phyloP scores from a whole-genome alignment of 208 protist species.

The Giardia duodenalis region DNA sequence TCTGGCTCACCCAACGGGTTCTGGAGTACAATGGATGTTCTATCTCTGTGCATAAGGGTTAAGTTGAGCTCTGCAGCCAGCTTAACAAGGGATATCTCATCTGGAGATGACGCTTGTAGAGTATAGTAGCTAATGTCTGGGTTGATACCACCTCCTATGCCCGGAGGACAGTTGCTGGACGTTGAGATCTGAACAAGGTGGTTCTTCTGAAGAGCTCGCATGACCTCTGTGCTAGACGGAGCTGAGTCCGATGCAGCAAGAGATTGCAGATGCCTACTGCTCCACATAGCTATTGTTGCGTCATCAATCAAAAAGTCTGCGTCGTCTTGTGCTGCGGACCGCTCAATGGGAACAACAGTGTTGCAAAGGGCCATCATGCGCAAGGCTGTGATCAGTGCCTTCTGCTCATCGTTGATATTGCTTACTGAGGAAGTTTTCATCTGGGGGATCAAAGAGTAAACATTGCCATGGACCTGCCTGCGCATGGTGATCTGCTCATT shows the following conservation, averaged over 20 bases:
- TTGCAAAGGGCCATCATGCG: constrained; percentile 55
- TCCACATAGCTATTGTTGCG: background rate
- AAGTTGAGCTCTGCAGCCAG: constrained; percentile 58
- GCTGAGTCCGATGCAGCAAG: background rate
- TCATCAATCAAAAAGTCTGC: background rate
- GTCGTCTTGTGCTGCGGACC: constrained; percentile 48
- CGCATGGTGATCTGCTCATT: background rate
- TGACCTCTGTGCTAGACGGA: no score
- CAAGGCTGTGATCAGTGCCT: background rate
- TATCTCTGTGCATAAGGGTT: constrained; percentile 39
- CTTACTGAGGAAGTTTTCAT: background rate
- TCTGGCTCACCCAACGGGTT: constrained; percentile 40
- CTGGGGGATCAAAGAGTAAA: background rate
- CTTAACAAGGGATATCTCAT: constrained; percentile 78
- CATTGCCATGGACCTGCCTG: background rate
- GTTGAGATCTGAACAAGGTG: no score
- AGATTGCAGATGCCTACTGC: background rate
- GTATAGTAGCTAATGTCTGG: background rate
- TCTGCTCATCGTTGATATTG: no score
- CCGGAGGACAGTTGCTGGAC: no score
- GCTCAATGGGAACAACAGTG: constrained; percentile 78
- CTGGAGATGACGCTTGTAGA: constrained; percentile 57
- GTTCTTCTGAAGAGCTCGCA: background rate
- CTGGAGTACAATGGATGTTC: constrained; percentile 43
- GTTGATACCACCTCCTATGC: background rate